These are phyloP conservation scores for Blastobotrys petasosporus DNA, from an alignment of 1,139 yeast species.

Conservation along the genomic window DNA sequence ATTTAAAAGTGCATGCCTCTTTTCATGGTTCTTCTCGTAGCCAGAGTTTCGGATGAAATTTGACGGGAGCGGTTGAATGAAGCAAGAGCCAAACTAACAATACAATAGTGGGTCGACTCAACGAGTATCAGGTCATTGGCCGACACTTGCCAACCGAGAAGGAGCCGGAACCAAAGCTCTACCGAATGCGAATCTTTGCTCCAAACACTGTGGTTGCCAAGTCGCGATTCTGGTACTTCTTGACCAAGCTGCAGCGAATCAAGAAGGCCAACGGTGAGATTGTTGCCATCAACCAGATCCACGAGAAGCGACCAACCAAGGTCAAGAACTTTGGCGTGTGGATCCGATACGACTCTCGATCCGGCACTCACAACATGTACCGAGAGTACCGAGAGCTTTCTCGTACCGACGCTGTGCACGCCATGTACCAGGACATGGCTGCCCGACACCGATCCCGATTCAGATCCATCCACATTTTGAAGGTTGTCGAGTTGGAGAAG, in stretches of 20 bases:
- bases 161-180: slow-evolving; percentile 99
- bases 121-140: slow-evolving; percentile 99
- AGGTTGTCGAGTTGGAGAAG: slow-evolving; percentile 98
- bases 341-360: slow-evolving; percentile 99
- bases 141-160: slow-evolving; percentile 99
- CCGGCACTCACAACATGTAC: slow-evolving; percentile 99
- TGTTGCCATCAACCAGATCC: slow-evolving; percentile 84
- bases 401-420: slow-evolving; percentile 98
- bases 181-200: slow-evolving; percentile 99
- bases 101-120: slow-evolving; percentile 60
- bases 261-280: slow-evolving; percentile 99
- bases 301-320: slow-evolving; percentile 97
- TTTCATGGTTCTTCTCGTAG: no score
- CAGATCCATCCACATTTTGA: slow-evolving; percentile 91
- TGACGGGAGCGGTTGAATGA: background rate
- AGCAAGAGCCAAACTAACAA: slow-evolving; percentile 4
- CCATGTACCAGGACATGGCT: slow-evolving; percentile 99
- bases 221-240: slow-evolving; percentile 99
- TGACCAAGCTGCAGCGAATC: slow-evolving; percentile 98
- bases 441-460: slow-evolving; percentile 99
- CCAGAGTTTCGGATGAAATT: no score
- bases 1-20: no score
- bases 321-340: slow-evolving; percentile 99
- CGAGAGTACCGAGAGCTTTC: slow-evolving; percentile 99
- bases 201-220: slow-evolving; percentile 98